Evolutionary conservation across 495 filamentous ascomycete species (phyloP), one percentile per base, ranked within the genome.

Genomic region (Hypomontagnella monticulosa): DNA sequence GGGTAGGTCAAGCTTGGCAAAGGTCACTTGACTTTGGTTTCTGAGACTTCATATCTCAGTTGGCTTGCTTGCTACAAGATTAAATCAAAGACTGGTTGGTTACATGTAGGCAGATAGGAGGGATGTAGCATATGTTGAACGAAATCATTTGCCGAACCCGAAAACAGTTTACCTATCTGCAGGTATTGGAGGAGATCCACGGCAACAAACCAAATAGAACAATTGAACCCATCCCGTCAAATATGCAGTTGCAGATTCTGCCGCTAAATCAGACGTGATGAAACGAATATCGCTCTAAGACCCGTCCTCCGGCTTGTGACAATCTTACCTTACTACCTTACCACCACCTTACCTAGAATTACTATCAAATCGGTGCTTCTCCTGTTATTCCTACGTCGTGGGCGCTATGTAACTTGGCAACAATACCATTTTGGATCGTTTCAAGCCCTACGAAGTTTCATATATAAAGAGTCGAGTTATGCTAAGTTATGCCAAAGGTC

Each of bases 131-230:
- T 57, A 38, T 54, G 56, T 38, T 56, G 9, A 62, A 54, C 52
- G 32, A 68, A 56, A n/a, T 56, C 33, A 68, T 68, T 59, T 68
- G 66, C 66, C 66, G 66, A 68, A 16, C 54, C 58, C 59, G 37
- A 44, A 33, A 68, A 55, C 50, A 55, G 49, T 59, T 36, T 41
- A 30, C 49, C 48, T 50, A 49, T 42, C 60, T 67, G 64, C 58
- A 62, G 40, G 58, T 67, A 36, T 61, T 57, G 57, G 63, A 50
- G 59, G 59, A 50, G 57, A 67, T 46, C 64, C 53, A 54, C 40
- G 57, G 37, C 41, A 61, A 36, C 51, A 54, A 54, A 49, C 47
- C 27, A 53, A 54, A 48, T 30, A 37, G 20, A 56, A 38, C 14
- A 49, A 49, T 16, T 27, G n/a, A 33, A 33, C 27, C 42, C 32